Percentiles rank a stretch among this genome's conserved stretches.
These are phyloP conservation scores for Acanthamoeba divionensis DNA, from an alignment of 208 protist species.

Conservation along the genomic window DNA sequence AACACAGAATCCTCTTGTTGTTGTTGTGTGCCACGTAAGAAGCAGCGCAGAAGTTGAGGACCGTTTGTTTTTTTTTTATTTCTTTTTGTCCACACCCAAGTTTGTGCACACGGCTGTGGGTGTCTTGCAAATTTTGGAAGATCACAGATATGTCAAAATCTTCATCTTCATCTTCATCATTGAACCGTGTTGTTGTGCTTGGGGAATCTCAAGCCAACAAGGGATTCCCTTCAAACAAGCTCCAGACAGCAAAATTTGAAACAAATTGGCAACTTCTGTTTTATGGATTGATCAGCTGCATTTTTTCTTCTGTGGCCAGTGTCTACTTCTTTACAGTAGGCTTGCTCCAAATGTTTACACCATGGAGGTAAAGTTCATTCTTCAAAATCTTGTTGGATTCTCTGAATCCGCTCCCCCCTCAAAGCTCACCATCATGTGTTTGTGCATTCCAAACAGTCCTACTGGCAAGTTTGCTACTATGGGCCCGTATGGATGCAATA, in stretches of 20 bases:
- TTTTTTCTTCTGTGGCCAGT: constrained; percentile 18
- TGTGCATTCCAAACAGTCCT: too few relatives aligned
- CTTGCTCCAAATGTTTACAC: constrained; percentile 46
- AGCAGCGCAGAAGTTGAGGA: too few relatives aligned
- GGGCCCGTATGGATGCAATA: constrained; percentile 43
- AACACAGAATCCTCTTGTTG: too few relatives aligned
- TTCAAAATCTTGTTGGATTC: background rate
- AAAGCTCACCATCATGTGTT: background rate
- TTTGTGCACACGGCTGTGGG: too few relatives aligned
- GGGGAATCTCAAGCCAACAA: constrained; percentile 14
- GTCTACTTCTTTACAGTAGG: constrained; percentile 58
- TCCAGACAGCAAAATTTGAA: constrained; percentile 32
- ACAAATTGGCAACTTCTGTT: constrained; percentile 33
- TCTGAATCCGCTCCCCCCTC: background rate
- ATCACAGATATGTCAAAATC: too few relatives aligned
- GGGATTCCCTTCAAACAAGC: constrained; percentile 43
- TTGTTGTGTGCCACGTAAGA: too few relatives aligned
- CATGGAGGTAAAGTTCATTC: constrained; percentile 7
- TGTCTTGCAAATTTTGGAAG: too few relatives aligned
- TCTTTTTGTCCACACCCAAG: too few relatives aligned
- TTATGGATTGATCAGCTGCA: constrained; percentile 35
- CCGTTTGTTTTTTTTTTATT: too few relatives aligned
- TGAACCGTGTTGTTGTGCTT: constrained; percentile 15
- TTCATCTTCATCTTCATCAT: too few relatives aligned
- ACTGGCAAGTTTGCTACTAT: constrained; percentile 54